Percentiles rank a stretch among this genome's conserved stretches.
phyloP scores from a whole-genome alignment of 2,329 filamentous ascomycete genomes.

The Aspergillus glaucus region DNA sequence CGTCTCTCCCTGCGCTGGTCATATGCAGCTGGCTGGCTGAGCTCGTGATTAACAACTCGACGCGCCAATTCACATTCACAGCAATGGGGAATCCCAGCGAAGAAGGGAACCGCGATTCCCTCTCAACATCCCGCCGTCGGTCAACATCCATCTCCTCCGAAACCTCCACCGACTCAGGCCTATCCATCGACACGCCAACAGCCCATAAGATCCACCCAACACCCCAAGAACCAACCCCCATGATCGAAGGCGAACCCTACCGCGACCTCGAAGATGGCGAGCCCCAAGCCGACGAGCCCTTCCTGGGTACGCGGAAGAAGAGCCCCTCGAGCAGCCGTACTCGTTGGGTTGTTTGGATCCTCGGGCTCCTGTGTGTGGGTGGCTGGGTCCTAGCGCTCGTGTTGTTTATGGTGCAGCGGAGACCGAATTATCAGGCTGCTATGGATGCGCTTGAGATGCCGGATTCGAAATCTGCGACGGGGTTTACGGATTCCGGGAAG shows the following conservation, averaged over 20 bases:
- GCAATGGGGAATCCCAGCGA: conserved; percentile 22
- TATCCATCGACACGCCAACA: conserved; percentile 27
- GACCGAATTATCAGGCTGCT: conserved; percentile 25
- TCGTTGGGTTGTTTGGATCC: conserved; percentile 33
- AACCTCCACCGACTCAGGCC: conserved; percentile 26
- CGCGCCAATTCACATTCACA: conserved; percentile 1
- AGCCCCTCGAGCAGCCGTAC: conserved; percentile 21
- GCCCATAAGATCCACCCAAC: conserved; percentile 16
- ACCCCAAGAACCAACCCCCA: conserved; percentile 3
- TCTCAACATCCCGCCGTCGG: conserved; percentile 21
- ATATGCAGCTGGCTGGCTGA: too few relatives aligned
- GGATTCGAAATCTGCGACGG: conserved; percentile 24
- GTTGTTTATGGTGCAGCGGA: conserved; percentile 34
- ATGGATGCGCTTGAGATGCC: conserved; percentile 19
- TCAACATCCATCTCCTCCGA: conserved; percentile 24
- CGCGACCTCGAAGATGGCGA: conserved; percentile 32
- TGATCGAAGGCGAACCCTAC: conserved; percentile 20
- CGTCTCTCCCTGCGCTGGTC: too few relatives aligned
- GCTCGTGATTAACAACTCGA: too few relatives aligned
- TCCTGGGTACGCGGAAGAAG: conserved; percentile 20
- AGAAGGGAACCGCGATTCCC: conserved; percentile 19
- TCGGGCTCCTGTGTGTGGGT: conserved; percentile 36
- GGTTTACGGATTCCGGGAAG: conserved; percentile 32
- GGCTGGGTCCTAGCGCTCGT: conserved; percentile 43
- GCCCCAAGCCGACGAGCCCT: conserved; percentile 16